A percentile compares a stretch with the other conserved stretches of the same genome.
Conservation (phyloP, 2,329 filamentous ascomycete species). For the Cladosporium sp. region DNA sequence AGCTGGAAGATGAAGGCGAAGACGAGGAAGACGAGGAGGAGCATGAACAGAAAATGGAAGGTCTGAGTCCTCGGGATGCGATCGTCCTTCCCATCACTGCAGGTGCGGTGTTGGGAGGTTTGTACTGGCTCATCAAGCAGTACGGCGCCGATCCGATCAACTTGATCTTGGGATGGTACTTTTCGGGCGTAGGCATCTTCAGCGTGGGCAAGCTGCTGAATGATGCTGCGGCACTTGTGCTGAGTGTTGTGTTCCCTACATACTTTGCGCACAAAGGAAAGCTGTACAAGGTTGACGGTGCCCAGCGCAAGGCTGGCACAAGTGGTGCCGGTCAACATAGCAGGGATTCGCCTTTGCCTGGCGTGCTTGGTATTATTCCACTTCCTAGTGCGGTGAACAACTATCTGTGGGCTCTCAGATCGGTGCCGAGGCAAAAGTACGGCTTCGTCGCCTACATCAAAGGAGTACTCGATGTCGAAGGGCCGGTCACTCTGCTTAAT, state of each 20-base stretch:
- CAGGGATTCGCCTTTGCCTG: constrained; percentile 49
- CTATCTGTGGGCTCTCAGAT: constrained; percentile 48
- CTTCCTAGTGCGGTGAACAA: constrained; percentile 35
- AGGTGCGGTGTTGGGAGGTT: constrained; percentile 62
- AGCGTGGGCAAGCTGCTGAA: constrained; percentile 69
- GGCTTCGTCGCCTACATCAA: constrained; percentile 52
- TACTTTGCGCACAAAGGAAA: constrained; percentile 56
- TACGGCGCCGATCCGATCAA: constrained; percentile 79
- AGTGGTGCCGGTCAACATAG: constrained; percentile 2
- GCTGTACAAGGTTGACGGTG: constrained; percentile 46
- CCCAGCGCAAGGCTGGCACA: constrained; percentile 30
- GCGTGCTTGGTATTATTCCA: constrained; percentile 45
- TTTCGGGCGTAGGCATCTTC: constrained; percentile 73
- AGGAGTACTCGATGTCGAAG: constrained; percentile 31
- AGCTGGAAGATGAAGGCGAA: constrained; percentile 37
- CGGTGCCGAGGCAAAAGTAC: constrained; percentile 47
- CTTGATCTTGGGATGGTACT: constrained; percentile 77
- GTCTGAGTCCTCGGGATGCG: constrained; percentile 71
- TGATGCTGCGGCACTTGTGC: constrained; percentile 63
- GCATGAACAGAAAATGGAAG: constrained; percentile 58
- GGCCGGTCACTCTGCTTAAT: constrained; percentile 53
- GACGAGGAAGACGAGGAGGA: constrained; percentile 53
- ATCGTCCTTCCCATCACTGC: constrained; percentile 80
- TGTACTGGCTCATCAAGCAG: constrained; percentile 89
- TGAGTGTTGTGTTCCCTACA: constrained; percentile 68